Percentiles rank a stretch among this genome's conserved stretches.
Conservation (phyloP, 805 yeast species). For the Jamesozyma lodderae region DNA sequence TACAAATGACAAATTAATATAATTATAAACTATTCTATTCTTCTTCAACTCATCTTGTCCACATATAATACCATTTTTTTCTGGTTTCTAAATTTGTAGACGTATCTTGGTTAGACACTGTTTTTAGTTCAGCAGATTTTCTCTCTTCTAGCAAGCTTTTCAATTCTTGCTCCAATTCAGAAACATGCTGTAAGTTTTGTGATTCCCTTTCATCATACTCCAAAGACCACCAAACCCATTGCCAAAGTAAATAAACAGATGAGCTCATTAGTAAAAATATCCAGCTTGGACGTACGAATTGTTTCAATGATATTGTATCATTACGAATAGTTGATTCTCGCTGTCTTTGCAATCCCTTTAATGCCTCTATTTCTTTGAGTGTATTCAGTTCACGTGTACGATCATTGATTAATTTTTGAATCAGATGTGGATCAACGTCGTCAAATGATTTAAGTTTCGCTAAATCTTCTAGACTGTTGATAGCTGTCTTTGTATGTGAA, state of each 20-base stretch:
- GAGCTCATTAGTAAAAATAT: slow-evolving; percentile 27
- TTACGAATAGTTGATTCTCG: slow-evolving; percentile 12
- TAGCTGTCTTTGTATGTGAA: too few relatives aligned
- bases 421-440: slow-evolving; percentile 27
- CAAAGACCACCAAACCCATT: slow-evolving; percentile 25
- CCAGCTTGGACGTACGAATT: slow-evolving; percentile 26
- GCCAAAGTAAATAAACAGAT: slow-evolving; percentile 21
- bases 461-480: slow-evolving; percentile 28
- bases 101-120: too few relatives aligned
- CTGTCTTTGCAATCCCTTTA: slow-evolving; percentile 14
- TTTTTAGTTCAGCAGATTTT: neutral
- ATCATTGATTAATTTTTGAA: slow-evolving; percentile 24
- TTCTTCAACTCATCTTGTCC: too few relatives aligned
- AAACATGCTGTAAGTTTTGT: slow-evolving; percentile 13
- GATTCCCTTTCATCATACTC: slow-evolving; percentile 23
- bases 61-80: too few relatives aligned
- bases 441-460: slow-evolving; percentile 25
- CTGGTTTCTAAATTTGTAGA: too few relatives aligned
- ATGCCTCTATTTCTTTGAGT: slow-evolving; percentile 22
- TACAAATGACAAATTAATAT: neutral
- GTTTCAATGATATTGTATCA: slow-evolving; percentile 10
- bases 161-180: slow-evolving; percentile 16
- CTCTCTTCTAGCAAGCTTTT: slow-evolving; percentile 1
- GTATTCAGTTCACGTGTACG: slow-evolving; percentile 24
- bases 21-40: too few relatives aligned